These are phyloP conservation scores for Sextonia rubra DNA, from an alignment of 164 flowering plant species.

Conservation along the genomic window DNA sequence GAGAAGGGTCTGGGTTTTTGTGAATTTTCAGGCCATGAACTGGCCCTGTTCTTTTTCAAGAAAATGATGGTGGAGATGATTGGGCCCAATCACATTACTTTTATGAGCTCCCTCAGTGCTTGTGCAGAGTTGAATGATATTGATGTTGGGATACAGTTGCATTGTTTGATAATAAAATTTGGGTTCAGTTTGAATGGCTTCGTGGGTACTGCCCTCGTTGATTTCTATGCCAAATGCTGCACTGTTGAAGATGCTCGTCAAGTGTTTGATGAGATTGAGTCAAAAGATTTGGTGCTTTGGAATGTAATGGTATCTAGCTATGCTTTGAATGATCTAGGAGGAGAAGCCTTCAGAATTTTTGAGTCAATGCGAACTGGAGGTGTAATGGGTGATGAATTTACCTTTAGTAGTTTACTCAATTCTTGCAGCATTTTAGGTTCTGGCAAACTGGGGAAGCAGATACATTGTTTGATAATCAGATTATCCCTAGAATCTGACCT, in stretches of 20 bases:
- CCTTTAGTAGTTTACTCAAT: slow-evolving; percentile 47
- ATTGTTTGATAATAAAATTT: slow-evolving; percentile 37
- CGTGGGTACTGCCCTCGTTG: slow-evolving; percentile 41
- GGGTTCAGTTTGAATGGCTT: slow-evolving; percentile 34
- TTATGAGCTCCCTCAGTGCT: slow-evolving; percentile 35
- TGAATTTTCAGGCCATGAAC: neutral
- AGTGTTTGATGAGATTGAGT: slow-evolving; percentile 35
- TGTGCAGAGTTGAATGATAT: slow-evolving; percentile 27
- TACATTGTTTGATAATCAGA: slow-evolving; percentile 43
- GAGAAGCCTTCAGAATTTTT: slow-evolving; percentile 38
- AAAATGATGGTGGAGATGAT: slow-evolving; percentile 44
- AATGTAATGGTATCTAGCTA: slow-evolving; percentile 61
- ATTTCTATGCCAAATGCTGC: slow-evolving; percentile 49
- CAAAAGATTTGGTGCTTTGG: slow-evolving; percentile 58
- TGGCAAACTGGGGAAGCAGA: slow-evolving; percentile 38
- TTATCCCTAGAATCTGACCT: slow-evolving; percentile 39
- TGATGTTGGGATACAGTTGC: slow-evolving; percentile 41
- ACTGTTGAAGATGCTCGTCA: slow-evolving; percentile 38
- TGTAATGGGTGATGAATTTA: slow-evolving; percentile 44
- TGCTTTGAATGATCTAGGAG: slow-evolving; percentile 31
- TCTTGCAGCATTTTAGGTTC: slow-evolving; percentile 26
- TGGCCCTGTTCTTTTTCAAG: slow-evolving; percentile 41
- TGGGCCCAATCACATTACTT: slow-evolving; percentile 42
- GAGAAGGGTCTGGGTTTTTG: neutral
- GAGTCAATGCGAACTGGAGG: slow-evolving; percentile 38